phyloP scores from a whole-genome alignment of 2,329 filamentous ascomycete genomes.

The Pseudogymnoascus sp. region DNA sequence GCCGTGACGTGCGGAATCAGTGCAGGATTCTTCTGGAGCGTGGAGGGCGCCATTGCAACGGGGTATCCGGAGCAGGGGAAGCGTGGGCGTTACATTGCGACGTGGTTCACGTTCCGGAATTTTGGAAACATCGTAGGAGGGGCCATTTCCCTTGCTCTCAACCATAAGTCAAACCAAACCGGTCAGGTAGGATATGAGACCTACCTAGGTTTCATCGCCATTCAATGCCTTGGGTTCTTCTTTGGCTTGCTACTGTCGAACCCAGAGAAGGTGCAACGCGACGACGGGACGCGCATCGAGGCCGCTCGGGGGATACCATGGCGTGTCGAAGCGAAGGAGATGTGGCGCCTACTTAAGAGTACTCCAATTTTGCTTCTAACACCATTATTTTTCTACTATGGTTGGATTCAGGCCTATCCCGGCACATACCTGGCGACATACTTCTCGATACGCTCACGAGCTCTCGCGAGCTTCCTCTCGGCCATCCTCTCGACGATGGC shows the following conservation, averaged over 20 bases:
- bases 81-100: constrained; percentile 20
- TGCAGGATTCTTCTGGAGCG: constrained; percentile 36
- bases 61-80: constrained; percentile 30
- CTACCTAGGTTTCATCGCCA: constrained; percentile 39
- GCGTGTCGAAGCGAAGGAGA: constrained; percentile 28
- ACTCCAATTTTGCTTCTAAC: constrained; percentile 31
- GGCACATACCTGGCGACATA: constrained; percentile 36
- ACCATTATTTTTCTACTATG: constrained; percentile 31
- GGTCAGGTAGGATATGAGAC: constrained; percentile 34
- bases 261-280: constrained; percentile 37
- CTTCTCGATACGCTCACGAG: constrained; percentile 35
- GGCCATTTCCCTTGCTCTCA: constrained; percentile 41
- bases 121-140: constrained; percentile 41
- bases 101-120: constrained; percentile 36
- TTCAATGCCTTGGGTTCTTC: constrained; percentile 38
- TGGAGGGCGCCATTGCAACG: constrained; percentile 34
- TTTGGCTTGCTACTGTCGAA: constrained; percentile 37
- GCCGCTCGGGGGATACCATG: constrained; percentile 25
- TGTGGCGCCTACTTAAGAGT: constrained; percentile 30
- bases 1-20: constrained; percentile 32
- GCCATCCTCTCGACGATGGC: constrained; percentile 17
- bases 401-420: constrained; percentile 34
- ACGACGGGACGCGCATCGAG: constrained; percentile 33
- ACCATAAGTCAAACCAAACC: constrained; percentile 30
- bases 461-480: constrained; percentile 28